Evolutionary conservation across 371 early-diverging fungal species (phyloP).

Genomic region (Mucor circinelloides): DNA sequence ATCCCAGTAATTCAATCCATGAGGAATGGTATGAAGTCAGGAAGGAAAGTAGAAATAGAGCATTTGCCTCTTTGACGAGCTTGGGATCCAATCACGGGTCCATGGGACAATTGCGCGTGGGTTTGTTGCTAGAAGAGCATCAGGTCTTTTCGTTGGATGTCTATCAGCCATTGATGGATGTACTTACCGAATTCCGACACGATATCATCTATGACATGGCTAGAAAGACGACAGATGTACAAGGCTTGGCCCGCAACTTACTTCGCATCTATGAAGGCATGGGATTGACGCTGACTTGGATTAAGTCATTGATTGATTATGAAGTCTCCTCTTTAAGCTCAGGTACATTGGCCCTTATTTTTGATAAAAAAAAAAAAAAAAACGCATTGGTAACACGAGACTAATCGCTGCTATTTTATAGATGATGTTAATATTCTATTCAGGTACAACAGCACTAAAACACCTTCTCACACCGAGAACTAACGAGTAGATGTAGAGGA

Average conservation of each 20-base stretch:
- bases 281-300: slow-evolving; percentile 52
- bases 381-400: neutral
- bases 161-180: slow-evolving; percentile 26
- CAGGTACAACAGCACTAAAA: slow-evolving; percentile 21
- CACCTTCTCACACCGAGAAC: neutral
- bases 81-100: slow-evolving; percentile 29
- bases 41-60: slow-evolving; percentile 33
- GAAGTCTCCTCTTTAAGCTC: slow-evolving; percentile 58
- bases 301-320: slow-evolving; percentile 59
- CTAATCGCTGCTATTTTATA: neutral
- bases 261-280: slow-evolving; percentile 58
- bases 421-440: slow-evolving; percentile 62
- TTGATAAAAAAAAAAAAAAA: too few species aligned
- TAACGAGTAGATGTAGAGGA: slow-evolving; percentile 52
- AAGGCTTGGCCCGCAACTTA: slow-evolving; percentile 59
- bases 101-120: slow-evolving; percentile 60
- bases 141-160: slow-evolving; percentile 43
- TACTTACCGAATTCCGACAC: slow-evolving; percentile 49
- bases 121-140: slow-evolving; percentile 61
- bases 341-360: slow-evolving; percentile 26
- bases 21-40: slow-evolving; percentile 60
- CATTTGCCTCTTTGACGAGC: slow-evolving; percentile 34
- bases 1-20: slow-evolving; percentile 15
- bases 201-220: slow-evolving; percentile 55
- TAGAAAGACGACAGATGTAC: slow-evolving; percentile 45